Base-by-base conservation (phyloP, 441 rosid species). In the Manihot esculenta region DNA sequence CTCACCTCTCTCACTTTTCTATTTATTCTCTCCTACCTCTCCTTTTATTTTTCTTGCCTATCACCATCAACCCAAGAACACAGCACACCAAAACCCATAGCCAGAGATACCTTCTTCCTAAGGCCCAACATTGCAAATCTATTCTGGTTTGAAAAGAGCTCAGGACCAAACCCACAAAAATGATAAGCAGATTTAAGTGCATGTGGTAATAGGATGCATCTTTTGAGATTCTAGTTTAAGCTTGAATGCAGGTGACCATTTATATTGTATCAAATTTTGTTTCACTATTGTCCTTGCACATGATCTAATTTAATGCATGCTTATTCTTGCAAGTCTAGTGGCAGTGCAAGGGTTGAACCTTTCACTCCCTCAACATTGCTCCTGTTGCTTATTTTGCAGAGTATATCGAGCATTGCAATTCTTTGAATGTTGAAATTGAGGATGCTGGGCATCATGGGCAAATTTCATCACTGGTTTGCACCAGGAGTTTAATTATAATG, bases 401-500 rank as follows among this genome's bases (percentile, higher is more conserved):
- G 18, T 74, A 64, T 23, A n/a, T 12, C 11, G 69, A 68, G 56
- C 73, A 62, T 42, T 54, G 48, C 61, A 71, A 71, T 66, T 26
- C 26, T 2, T 18, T 47, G 23, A 18, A 51, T 47, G 6, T 44
- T 62, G 67, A 63, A 24, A 44, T 62, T 18, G 71, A 20, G 54
- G 72, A 63, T 27, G 21, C n/a, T 20, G 71, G 54, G 23, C 78
- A 73, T 66, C 68, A 55, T 81, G 84, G 84, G 74, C 66, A 57
- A 81, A 81, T 66, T 73, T 78, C 70, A 78, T 81, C 55, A 85
- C 85, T 23, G 85, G 89, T 42, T 76, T 81, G 54, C 87, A 83
- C 65, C 89, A 85, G 77, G 83, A 82, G 78, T 85, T 85, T 76
- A 75, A 78, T n/a, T n/a, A n/a, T 33, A 80, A 77, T 48, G 87